Evolutionary conservation across 352 stramenopile species (phyloP).

Genomic region (Globisporangium perplexum): DNA sequence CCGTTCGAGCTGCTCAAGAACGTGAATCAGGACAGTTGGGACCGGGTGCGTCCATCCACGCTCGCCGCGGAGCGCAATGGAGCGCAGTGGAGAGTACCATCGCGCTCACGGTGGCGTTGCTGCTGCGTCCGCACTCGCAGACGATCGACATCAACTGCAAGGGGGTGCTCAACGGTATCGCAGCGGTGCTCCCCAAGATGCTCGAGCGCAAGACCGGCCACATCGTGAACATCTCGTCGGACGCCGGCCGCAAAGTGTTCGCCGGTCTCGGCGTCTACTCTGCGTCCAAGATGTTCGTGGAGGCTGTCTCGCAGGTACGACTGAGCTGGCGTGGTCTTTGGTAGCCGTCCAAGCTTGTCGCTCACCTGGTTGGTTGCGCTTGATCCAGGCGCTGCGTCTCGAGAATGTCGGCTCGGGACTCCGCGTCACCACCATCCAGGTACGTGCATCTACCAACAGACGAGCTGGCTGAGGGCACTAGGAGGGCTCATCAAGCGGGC

Average conservation of each 20-base stretch:
- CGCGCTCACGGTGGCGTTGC: neutral
- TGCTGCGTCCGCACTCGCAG: constrained; percentile 6
- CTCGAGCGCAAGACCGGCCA: constrained; percentile 66
- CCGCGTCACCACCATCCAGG: constrained; percentile 83
- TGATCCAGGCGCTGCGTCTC: constrained; percentile 44
- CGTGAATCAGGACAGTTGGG: constrained; percentile 89
- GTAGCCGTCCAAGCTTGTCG: too few relatives aligned
- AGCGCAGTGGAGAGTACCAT: neutral
- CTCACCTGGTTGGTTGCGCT: neutral
- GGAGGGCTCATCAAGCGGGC: neutral
- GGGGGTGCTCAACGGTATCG: constrained; percentile 86
- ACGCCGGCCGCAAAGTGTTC: constrained; percentile 79
- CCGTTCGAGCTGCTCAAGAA: constrained; percentile 90
- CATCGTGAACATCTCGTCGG: constrained; percentile 87
- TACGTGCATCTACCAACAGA: neutral
- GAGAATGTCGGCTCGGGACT: constrained; percentile 86
- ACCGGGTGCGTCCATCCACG: constrained; percentile 22
- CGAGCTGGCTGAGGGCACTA: too few relatives aligned
- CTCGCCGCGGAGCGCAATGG: neutral
- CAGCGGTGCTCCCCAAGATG: constrained; percentile 66
- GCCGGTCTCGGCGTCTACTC: constrained; percentile 84
- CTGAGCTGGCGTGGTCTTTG: neutral
- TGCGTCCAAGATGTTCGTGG: constrained; percentile 91
- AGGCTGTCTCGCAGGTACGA: constrained; percentile 72
- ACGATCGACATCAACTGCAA: constrained; percentile 94